Base-by-base conservation (phyloP, 108 stramenopile genomes). In the Skeletonema costatum region DNA sequence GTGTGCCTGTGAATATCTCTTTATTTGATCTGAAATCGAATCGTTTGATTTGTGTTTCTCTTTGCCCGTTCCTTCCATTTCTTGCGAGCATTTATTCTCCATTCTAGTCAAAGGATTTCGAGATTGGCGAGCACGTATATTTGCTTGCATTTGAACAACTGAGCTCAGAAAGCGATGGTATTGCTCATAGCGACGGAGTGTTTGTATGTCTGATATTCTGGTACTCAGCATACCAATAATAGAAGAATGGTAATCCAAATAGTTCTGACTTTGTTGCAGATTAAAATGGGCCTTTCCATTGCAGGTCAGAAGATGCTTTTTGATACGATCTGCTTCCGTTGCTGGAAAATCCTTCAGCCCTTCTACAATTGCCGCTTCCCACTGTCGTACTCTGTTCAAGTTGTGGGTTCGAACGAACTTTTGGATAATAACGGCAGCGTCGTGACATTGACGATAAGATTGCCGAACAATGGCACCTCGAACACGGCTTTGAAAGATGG, bases 181-280 rank as follows among this genome's bases (percentile, higher is more conserved):
- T 60, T 71, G 30, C 9, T 32, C 13, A 46, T 39, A 44, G 14
- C 56, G 35, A 31, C 38, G 70, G 14, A 71, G 38, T 6, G 44
- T 44, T 16, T 60, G 62, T 2, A 71, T 46, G 31, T 42, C 60
- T 35, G 53, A 71, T 62, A 71, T 16, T 42, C 60, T 41, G 38
- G 70, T 62, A 30, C 30, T 30, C 2, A 62, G 70, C 60, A 71
- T 8, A 39, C 42, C 36, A 25, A 71, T 41, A 17, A 71, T 61
- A 30, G 70, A 41, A 61, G 60, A 71, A 38, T 62, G 42, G 31
- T 71, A 71, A 32, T 71, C 70, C 60, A 44, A 61, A 36, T 71
- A 71, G 32, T 71, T 71, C 29, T 62, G 70, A 33, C 70, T 71
- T 60, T 71, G 70, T 44, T 61, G 29, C 41, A 62, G 13, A 36